phyloP scores from a whole-genome alignment of 2,329 filamentous ascomycete genomes.

The Pseudogymnoascus sp. region DNA sequence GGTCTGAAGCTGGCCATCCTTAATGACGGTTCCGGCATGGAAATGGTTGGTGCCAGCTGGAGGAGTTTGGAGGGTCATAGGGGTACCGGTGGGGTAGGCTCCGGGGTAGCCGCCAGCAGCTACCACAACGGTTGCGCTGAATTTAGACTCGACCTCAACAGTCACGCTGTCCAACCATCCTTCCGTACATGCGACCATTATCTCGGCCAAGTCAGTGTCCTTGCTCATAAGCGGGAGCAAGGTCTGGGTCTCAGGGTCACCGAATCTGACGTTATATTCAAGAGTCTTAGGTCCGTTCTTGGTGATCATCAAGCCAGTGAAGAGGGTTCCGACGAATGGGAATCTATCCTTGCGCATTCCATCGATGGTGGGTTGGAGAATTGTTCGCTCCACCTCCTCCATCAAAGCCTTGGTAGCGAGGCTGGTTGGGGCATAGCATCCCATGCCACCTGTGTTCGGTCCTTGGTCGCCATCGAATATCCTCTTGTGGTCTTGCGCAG shows the following conservation, averaged over 20 bases:
- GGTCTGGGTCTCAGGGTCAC: constrained; percentile 86
- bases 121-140: constrained; percentile 87
- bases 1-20: constrained; percentile 59
- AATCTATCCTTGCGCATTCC: constrained; percentile 78
- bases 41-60: constrained; percentile 60
- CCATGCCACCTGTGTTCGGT: constrained; percentile 96
- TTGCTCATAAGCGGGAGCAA: constrained; percentile 68
- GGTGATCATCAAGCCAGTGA: constrained; percentile 92
- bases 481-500: constrained; percentile 94
- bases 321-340: constrained; percentile 67
- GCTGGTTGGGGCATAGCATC: constrained; percentile 87
- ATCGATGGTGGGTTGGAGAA: constrained; percentile 82
- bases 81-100: constrained; percentile 70
- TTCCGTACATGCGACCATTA: constrained; percentile 79
- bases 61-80: constrained; percentile 42
- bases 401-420: constrained; percentile 68
- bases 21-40: constrained; percentile 77
- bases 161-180: constrained; percentile 64
- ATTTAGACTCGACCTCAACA: constrained; percentile 60
- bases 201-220: constrained; percentile 76
- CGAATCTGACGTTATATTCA: constrained; percentile 90
- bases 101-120: constrained; percentile 88
- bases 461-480: constrained; percentile 85
- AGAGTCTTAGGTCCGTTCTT: constrained; percentile 70
- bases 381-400: constrained; percentile 67